A percentile compares a stretch with the other conserved stretches of the same genome.
These are phyloP conservation scores for Aureococcus anophagefferens DNA, from an alignment of 108 stramenopile species.

Conservation along the genomic window DNA sequence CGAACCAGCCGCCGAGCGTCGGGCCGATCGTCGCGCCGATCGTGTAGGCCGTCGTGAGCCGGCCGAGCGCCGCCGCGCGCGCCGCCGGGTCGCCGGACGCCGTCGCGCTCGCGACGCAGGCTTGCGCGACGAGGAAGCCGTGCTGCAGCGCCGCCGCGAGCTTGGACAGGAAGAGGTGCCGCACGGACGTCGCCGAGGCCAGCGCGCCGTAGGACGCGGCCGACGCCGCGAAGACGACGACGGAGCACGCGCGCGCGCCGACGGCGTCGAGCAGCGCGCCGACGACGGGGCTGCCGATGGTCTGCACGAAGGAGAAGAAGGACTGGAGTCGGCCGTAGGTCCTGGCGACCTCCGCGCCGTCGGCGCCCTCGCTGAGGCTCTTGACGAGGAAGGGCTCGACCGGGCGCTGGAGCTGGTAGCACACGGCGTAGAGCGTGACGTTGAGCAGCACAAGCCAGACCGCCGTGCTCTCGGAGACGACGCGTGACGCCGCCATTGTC, in stretches of 20 bases:
- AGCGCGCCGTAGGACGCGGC: constrained; percentile 55
- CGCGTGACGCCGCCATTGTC: too few relatives aligned
- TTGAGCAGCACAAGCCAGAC: constrained; percentile 28
- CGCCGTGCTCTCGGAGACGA: too few relatives aligned
- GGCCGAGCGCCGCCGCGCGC: constrained; percentile 56
- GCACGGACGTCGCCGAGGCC: constrained; percentile 39
- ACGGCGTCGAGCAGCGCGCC: constrained; percentile 56
- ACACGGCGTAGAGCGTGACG: constrained; percentile 58
- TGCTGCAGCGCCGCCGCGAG: constrained; percentile 58
- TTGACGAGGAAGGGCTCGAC: constrained; percentile 66
- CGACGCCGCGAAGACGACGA: constrained; percentile 51
- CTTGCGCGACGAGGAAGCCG: constrained; percentile 67
- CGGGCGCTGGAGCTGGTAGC: constrained; percentile 65
- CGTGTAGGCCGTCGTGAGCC: constrained; percentile 65
- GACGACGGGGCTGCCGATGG: constrained; percentile 56
- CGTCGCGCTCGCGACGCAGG: constrained; percentile 45
- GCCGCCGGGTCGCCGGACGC: constrained; percentile 21
- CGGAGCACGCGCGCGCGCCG: constrained; percentile 45
- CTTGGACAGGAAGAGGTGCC: constrained; percentile 50
- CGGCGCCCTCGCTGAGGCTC: constrained; percentile 25
- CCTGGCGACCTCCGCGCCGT: constrained; percentile 31
- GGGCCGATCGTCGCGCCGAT: constrained; percentile 64
- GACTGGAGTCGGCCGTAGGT: constrained; percentile 62
- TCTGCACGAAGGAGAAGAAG: constrained; percentile 57
- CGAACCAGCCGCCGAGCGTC: constrained; percentile 57